A percentile compares a stretch with the other conserved stretches of the same genome.
Conservation (phyloP, 1,139 yeast genomes). For the Suzukiozyma palmioleophila region DNA sequence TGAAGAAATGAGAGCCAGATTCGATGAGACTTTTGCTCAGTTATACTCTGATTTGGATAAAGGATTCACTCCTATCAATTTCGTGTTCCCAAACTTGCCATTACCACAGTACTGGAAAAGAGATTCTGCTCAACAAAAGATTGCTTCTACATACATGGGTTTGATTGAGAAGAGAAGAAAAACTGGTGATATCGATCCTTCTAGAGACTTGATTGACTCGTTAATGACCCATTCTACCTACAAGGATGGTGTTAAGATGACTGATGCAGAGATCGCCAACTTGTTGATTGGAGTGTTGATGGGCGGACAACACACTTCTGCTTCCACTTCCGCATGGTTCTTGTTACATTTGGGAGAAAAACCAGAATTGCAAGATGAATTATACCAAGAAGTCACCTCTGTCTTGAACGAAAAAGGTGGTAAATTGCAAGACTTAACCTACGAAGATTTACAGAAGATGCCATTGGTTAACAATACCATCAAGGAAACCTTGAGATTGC, state of each 20-base stretch:
- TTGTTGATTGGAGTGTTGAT: conserved; percentile 90
- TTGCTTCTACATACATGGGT: conserved; percentile 74
- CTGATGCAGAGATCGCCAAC: conserved; percentile 92
- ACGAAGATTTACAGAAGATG: conserved; percentile 80
- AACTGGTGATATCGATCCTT: conserved; percentile 66
- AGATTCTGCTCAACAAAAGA: conserved; percentile 81
- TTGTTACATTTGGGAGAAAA: conserved; percentile 84
- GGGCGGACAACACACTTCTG: conserved; percentile 99
- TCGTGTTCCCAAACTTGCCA: conserved; percentile 92
- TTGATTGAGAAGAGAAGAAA: conserved; percentile 72
- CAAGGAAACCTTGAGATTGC: conserved; percentile 92
- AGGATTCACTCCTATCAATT: conserved; percentile 94
- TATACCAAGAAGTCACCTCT: conserved; percentile 66
- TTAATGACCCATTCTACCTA: conserved; percentile 78
- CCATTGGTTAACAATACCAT: conserved; percentile 76
- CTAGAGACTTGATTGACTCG: conserved; percentile 86
- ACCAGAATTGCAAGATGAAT: conserved; percentile 77
- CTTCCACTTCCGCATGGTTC: conserved; percentile 94
- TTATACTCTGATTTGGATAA: conserved; percentile 89
- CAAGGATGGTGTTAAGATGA: conserved; percentile 90
- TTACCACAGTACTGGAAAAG: conserved; percentile 80
- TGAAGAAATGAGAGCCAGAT: conserved; percentile 80
- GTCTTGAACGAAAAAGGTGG: conserved; percentile 57
- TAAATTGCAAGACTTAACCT: conserved; percentile 52
- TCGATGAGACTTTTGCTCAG: conserved; percentile 79